Conservation (phyloP, 208 protist species). For the Leishmania tropica region DNA sequence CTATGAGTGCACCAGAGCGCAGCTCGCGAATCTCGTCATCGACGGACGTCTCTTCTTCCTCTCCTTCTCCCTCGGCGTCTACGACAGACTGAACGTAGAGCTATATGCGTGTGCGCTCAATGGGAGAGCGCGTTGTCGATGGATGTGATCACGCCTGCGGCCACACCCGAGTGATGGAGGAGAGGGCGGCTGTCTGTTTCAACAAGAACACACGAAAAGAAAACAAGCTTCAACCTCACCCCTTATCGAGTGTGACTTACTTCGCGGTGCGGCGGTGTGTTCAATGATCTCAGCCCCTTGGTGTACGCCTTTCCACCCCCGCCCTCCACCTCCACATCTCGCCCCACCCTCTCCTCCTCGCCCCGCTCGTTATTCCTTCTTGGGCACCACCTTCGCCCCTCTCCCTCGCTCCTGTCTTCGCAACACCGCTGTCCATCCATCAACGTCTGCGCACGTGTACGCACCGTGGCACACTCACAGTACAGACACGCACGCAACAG, state of each 20-base stretch:
- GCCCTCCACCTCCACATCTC: too few species aligned
- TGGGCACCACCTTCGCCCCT: neutral
- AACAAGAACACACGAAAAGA: neutral
- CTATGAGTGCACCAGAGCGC: conserved; percentile 15
- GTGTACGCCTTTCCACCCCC: neutral
- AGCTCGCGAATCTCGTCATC: neutral
- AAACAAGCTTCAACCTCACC: neutral
- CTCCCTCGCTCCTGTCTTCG: neutral
- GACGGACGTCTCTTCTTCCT: conserved; percentile 13
- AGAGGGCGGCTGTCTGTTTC: neutral
- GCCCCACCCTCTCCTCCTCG: neutral
- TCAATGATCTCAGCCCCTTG: neutral
- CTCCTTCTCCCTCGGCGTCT: neutral
- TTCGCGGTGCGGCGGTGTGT: neutral
- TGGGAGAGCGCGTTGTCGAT: neutral
- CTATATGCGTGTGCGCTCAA: neutral
- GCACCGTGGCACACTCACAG: neutral
- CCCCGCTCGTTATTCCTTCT: neutral
- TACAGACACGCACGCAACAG: too few species aligned
- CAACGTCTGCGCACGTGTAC: neutral
- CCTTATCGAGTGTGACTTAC: neutral
- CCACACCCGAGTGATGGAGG: neutral
- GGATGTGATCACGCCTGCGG: neutral
- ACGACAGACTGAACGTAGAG: neutral
- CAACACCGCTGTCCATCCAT: neutral